phyloP scores from a whole-genome alignment of 129 eudicot species.

The Flaveria trinervia region DNA sequence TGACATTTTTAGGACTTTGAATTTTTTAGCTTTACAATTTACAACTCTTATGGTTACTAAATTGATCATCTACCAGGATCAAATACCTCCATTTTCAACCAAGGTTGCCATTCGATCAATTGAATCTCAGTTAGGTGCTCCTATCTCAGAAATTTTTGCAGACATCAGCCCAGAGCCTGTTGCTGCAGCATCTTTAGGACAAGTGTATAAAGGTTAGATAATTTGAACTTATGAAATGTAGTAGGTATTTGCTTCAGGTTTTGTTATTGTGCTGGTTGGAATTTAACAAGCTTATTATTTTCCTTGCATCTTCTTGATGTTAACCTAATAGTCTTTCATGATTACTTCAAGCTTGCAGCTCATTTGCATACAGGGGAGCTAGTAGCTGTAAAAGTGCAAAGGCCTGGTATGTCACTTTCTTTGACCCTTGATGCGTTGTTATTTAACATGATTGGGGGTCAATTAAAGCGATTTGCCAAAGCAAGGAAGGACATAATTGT shows the following conservation, averaged over 20 bases:
- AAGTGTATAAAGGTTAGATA: conserved; percentile 88
- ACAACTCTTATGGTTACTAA: background rate
- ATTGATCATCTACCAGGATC: conserved; percentile 54
- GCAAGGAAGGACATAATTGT: conserved; percentile 94
- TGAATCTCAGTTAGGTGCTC: conserved; percentile 81
- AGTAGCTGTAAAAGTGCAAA: conserved; percentile 97
- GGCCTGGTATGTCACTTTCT: conserved; percentile 88
- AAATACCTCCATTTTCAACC: conserved; percentile 91
- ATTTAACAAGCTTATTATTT: background rate
- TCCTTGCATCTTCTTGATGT: conserved; percentile 8
- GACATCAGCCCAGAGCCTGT: conserved; percentile 86
- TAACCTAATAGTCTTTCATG: conserved; percentile 30
- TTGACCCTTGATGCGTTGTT: conserved; percentile 95
- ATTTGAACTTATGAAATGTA: background rate
- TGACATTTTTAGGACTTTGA: background rate
- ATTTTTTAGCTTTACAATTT: background rate
- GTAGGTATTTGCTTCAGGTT: background rate
- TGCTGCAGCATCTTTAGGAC: conserved; percentile 98
- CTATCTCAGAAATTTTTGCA: conserved; percentile 70
- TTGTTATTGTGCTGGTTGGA: background rate
- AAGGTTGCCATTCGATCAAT: conserved; percentile 70
- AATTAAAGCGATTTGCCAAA: conserved; percentile 90
- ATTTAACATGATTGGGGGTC: conserved; percentile 95
- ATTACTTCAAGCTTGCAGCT: conserved; percentile 85
- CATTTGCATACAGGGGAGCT: conserved; percentile 97